phyloP scores from a whole-genome alignment of 1,284 basidiomycete species.

The Ganoderma multipileum region DNA sequence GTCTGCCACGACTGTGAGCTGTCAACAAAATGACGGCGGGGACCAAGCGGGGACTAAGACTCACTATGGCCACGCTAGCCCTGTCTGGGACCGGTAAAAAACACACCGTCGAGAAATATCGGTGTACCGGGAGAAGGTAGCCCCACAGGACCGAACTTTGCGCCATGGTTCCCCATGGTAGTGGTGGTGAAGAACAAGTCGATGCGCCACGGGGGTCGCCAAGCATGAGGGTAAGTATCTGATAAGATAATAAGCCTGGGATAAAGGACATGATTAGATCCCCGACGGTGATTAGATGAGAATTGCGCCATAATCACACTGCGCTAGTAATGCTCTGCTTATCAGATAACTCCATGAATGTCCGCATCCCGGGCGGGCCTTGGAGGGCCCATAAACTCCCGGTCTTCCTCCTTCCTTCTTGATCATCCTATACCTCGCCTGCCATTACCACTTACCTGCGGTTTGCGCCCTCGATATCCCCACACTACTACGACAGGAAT shows the following conservation, averaged over 20 bases:
- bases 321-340: constrained; percentile 7
- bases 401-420: not conserved
- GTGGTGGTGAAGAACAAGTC: not conserved
- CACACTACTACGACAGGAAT: not conserved
- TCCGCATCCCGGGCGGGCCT: not conserved
- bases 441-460: not conserved
- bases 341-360: constrained; percentile 17
- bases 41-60: not conserved
- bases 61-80: not conserved
- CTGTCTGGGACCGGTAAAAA: not conserved
- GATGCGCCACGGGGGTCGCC: not conserved
- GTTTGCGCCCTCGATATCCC: not conserved
- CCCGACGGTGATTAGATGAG: not conserved
- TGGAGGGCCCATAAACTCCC: not conserved
- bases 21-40: not conserved
- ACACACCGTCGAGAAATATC: not conserved
- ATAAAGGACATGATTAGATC: not conserved
- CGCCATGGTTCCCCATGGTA: not conserved
- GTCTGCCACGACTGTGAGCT: not conserved
- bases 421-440: not conserved
- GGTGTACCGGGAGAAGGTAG: not conserved
- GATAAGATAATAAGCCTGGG: constrained; percentile 17
- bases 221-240: not conserved
- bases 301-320: constrained; percentile 16
- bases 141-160: not conserved